A percentile compares a stretch with the other conserved stretches of the same genome.
Conservation (phyloP, 345 rosid species). For the Salix viminalis region DNA sequence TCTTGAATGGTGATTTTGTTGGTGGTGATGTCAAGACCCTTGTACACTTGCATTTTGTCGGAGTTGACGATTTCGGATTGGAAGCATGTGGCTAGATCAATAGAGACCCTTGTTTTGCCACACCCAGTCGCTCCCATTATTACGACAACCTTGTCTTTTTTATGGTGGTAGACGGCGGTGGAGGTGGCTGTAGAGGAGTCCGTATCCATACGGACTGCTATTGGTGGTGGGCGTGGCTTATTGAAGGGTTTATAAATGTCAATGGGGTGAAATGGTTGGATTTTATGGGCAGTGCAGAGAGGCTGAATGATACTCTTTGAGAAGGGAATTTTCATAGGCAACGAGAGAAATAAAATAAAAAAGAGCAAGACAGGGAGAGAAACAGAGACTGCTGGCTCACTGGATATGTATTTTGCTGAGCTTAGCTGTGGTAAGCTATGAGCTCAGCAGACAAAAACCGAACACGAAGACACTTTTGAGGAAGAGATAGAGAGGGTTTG, state of each 20-base stretch:
- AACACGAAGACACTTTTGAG: not conserved
- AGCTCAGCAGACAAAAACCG: not conserved
- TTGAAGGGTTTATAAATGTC: not conserved
- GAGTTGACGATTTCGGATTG: conserved; percentile 71
- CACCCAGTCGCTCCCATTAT: conserved; percentile 88
- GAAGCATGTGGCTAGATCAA: conserved; percentile 60
- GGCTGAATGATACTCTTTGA: not conserved
- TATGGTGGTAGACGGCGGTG: not conserved
- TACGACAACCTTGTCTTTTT: conserved; percentile 58
- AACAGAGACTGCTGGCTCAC: not conserved
- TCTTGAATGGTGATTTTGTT: conserved; percentile 62
- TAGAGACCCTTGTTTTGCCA: conserved; percentile 73
- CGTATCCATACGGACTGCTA: conserved; percentile 17
- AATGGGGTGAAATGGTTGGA: not conserved
- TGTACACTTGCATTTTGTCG: conserved; percentile 83
- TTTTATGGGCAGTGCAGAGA: conserved; percentile 1
- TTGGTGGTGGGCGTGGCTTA: not conserved
- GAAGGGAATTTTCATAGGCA: conserved; percentile 6
- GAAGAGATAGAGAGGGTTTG: not conserved
- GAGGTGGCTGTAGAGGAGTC: not conserved
- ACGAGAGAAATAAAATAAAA: not conserved
- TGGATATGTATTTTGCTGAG: conserved; percentile 5
- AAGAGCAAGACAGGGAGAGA: not conserved
- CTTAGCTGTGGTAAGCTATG: not conserved
- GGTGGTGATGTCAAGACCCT: conserved; percentile 76